phyloP scores from a whole-genome alignment of 2,329 filamentous ascomycete genomes.

The Aplosporella prunicola region DNA sequence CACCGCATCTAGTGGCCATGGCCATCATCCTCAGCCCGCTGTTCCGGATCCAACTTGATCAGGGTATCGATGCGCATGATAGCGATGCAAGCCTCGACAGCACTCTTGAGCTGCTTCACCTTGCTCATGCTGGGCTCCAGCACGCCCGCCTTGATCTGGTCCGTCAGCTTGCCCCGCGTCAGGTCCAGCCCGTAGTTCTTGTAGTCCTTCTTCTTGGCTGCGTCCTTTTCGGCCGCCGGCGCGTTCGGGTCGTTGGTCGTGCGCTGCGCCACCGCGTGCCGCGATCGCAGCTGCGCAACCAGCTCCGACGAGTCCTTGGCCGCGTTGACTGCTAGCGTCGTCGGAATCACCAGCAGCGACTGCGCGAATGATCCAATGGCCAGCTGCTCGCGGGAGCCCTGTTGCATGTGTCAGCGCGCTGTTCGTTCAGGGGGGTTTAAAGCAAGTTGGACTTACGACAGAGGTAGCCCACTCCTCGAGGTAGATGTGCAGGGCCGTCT shows the following conservation, averaged over 20 bases:
- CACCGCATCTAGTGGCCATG: slow-evolving; percentile 67
- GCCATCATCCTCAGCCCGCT: slow-evolving; percentile 67
- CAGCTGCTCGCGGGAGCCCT: slow-evolving; percentile 88
- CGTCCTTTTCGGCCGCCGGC: slow-evolving; percentile 73
- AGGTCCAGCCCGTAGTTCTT: slow-evolving; percentile 97
- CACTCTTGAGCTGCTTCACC: slow-evolving; percentile 94
- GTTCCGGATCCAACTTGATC: slow-evolving; percentile 94
- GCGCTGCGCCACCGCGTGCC: slow-evolving; percentile 89
- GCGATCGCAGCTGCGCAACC: slow-evolving; percentile 85
- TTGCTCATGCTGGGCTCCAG: slow-evolving; percentile 98
- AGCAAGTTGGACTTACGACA: no score
- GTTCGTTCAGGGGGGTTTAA: no score
- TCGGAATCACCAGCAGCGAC: slow-evolving; percentile 86
- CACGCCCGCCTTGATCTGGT: slow-evolving; percentile 89
- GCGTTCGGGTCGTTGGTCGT: slow-evolving; percentile 61
- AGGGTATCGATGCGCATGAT: slow-evolving; percentile 99
- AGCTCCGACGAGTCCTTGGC: slow-evolving; percentile 94
- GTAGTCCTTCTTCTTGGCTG: slow-evolving; percentile 92
- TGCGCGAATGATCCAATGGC: slow-evolving; percentile 97
- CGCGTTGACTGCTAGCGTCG: slow-evolving; percentile 92
- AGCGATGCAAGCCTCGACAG: slow-evolving; percentile 94
- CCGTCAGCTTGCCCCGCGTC: slow-evolving; percentile 77
- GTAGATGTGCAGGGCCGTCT: slow-evolving; percentile 98
- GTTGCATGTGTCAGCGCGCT: slow-evolving; percentile 1
- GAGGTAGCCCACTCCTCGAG: slow-evolving; percentile 97